Base-by-base conservation (phyloP, 1,284 basidiomycete species). In the Leccinum variabile region DNA sequence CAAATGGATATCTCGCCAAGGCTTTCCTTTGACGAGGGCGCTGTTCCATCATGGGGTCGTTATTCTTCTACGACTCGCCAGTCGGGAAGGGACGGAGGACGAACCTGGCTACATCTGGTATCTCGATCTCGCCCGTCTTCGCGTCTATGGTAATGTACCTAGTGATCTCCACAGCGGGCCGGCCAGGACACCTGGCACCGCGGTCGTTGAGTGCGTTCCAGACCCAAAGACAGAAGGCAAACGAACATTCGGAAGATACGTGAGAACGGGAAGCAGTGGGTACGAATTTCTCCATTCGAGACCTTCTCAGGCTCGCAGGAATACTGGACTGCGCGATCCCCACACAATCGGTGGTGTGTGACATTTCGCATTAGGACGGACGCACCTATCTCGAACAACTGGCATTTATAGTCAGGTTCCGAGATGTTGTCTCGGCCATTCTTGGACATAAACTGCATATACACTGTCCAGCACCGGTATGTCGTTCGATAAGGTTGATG, bases 121-220 rank as follows among this genome's bases (percentile, higher is more conserved):
- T 72, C 61, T 81, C 78, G 5, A 91, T 80, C 69, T 85, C 82
- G 3, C 90, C 90, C n/a, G 88, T 89, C 49, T 76, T 71, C 49
- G 78, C 66, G 67, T 91, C 79, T 54, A 90, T 75, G n/a, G 80
- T 75, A 30, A 84, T 78, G 37, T 81, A 76, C 61, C 80, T 82
- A 8, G 90, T 92, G 55, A 92, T 81, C 75, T 92, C 90, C 28
- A 89, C 78, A n/a, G 87, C 85, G 59, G 89, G 84, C 59, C 75
- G 73, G 41, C 81, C 80, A 54, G 80, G 78, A 71, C 90, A 92
- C 65, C 91, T 92, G 68, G 50, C n/a, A 18, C 32, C 54, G 49
- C 9, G 11, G 13, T 14, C 10, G 58, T 57, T 68, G 58, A 69
- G 63, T 25, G 13, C 37, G 50, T 18, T 52, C 14, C 39, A 41